Conservation (phyloP, 2,329 filamentous ascomycete genomes). For the Karstenula rhodostoma region DNA sequence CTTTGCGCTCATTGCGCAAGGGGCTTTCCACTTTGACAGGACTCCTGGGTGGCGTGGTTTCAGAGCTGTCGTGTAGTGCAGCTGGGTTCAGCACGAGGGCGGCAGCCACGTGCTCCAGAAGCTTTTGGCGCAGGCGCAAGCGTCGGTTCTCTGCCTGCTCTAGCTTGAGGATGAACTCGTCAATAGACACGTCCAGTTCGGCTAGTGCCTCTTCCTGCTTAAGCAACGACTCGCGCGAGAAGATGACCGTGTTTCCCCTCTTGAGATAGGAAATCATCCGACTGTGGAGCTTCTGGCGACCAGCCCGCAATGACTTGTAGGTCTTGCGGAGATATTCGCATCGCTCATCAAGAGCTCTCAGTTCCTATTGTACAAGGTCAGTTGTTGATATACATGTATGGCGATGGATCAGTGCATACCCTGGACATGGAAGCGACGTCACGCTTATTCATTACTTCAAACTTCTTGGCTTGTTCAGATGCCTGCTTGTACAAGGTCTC, state of each 20-base stretch:
- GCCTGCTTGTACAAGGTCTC: constrained; percentile 50
- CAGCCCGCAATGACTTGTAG: constrained; percentile 76
- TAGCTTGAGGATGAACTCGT: constrained; percentile 82
- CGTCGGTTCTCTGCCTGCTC: constrained; percentile 81
- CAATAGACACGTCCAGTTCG: constrained; percentile 79
- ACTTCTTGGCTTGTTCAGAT: constrained; percentile 49
- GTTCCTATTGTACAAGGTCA: constrained; percentile 63
- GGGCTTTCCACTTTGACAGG: constrained; percentile 49
- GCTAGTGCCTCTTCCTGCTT: constrained; percentile 82
- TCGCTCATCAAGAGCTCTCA: constrained; percentile 77
- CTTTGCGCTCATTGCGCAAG: constrained; percentile 42
- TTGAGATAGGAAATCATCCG: constrained; percentile 81
- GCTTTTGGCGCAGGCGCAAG: constrained; percentile 77
- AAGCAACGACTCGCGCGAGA: constrained; percentile 77
- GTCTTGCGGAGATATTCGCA: constrained; percentile 81
- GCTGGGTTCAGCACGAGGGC: constrained; percentile 56
- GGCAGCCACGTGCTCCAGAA: constrained; percentile 82
- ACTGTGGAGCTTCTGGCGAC: constrained; percentile 77
- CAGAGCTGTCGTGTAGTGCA: constrained; percentile 36
- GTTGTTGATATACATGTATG: constrained; percentile 11
- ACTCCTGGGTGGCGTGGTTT: constrained; percentile 50
- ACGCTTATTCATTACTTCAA: constrained; percentile 50
- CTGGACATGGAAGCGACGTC: constrained; percentile 64
- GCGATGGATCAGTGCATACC: constrained; percentile 49
- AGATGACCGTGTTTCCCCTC: constrained; percentile 73